These are phyloP conservation scores for Pyrenochaeta sp. DNA, from an alignment of 2,329 filamentous ascomycete genomes.

Conservation along the genomic window DNA sequence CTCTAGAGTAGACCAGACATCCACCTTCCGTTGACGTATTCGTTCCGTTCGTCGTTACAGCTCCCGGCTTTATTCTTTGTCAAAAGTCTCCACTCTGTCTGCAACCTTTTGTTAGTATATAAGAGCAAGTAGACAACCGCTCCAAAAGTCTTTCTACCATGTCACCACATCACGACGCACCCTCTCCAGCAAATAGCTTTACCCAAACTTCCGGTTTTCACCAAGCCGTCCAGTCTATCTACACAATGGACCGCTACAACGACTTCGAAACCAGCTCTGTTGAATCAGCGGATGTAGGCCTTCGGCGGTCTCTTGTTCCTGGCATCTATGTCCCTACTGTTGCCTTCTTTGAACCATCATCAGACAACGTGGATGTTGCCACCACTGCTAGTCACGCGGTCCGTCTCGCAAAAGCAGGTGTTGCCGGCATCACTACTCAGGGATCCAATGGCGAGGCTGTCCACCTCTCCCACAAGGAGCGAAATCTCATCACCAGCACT, in stretches of 20 bases:
- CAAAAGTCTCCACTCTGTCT: constrained; percentile 35
- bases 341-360: constrained; percentile 52
- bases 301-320: constrained; percentile 46
- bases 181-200: constrained; percentile 45
- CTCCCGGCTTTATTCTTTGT: constrained; percentile 42
- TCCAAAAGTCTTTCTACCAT: constrained; percentile 30
- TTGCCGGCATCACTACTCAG: constrained; percentile 77
- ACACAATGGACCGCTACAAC: constrained; percentile 44
- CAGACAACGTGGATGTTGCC: constrained; percentile 52
- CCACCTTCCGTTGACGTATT: constrained; percentile 44
- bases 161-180: constrained; percentile 51
- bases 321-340: constrained; percentile 56
- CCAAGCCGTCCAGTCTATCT: constrained; percentile 44
- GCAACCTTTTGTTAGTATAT: constrained; percentile 37
- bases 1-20: constrained; percentile 34
- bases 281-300: constrained; percentile 42
- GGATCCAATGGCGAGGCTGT: constrained; percentile 86
- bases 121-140: constrained; percentile 20
- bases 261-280: constrained; percentile 49
- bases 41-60: constrained; percentile 37
- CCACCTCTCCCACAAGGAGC: constrained; percentile 75
- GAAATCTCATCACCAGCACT: constrained; percentile 70
- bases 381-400: constrained; percentile 60
- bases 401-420: constrained; percentile 74
- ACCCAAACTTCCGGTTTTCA: constrained; percentile 36